Evolutionary conservation across 192 early-diverging fungal genomes (phyloP), one percentile per base, ranked within the genome.

Genomic region (Backusella australiensis): DNA sequence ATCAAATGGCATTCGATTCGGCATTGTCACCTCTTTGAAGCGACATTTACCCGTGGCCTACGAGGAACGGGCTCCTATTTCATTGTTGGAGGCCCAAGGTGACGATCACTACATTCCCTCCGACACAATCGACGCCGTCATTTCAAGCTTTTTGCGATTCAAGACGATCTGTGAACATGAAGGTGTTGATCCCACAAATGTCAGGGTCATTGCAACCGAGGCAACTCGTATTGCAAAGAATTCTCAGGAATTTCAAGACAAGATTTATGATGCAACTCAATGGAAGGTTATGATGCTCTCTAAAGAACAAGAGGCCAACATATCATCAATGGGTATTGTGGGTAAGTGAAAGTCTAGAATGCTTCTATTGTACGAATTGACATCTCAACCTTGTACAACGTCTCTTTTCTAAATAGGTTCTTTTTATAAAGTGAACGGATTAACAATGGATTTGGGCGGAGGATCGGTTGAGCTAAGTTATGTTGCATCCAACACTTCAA

Each of bases 1-100:
- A 35, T 86, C 85, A 59, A 89, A 89, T 75, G 88, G 88, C 36
- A 88, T 89, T 29, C 81, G 88, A 35, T 89, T 89, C 35, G 85
- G 85, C 9, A 86, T 89, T 44, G 79, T 88, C n/a, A 79, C 76
- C 12, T 81, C 83, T 1, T 67, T 88, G 1, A 72, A 77, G 38
- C 78, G 88, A 9, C 84, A 88, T 44, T 73, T 89, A 1, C 86
- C 86, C 9, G 86, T 88, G 17, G 35, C 85, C 2, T 89, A 84
- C 38, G 88, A 89, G 72, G 88, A 89, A 72, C 74, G 88, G 29
- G 86, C 85, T 3, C 74, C 86, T 15, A 89, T 89, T 53, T 89
- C 88, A 0, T 71, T 89, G 21, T 82, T 86, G 23, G 86, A 88
- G 0, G 83, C 85, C 5, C 88, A 85, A 69, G 81, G 77, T 23